phyloP scores from a whole-genome alignment of 2,329 filamentous ascomycete species.

The Pseudomassariella vexata region DNA sequence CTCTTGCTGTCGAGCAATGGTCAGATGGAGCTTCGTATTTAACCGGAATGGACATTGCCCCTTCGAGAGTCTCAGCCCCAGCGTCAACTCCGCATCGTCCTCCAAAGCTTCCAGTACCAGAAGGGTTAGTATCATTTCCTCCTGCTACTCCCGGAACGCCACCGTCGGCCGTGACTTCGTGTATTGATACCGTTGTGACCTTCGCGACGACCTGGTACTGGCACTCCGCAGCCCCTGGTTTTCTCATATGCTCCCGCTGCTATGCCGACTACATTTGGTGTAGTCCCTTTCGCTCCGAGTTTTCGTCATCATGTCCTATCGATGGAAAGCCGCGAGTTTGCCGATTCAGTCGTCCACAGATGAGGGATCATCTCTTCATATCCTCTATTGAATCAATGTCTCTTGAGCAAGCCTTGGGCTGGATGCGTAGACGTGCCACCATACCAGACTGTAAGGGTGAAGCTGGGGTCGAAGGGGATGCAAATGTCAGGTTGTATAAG shows the following conservation, averaged over 20 bases:
- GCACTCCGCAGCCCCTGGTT: constrained; percentile 25
- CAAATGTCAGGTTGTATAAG: constrained; percentile 13
- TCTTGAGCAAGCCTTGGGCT: constrained; percentile 18
- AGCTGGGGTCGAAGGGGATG: constrained; percentile 10
- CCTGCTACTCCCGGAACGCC: too few relatives aligned
- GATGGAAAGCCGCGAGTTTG: constrained; percentile 20
- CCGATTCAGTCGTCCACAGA: constrained; percentile 24
- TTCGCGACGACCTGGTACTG: constrained; percentile 31
- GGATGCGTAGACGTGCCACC: constrained; percentile 18
- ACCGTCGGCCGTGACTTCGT: constrained; percentile 20
- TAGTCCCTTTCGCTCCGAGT: constrained; percentile 22
- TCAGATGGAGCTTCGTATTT: too few relatives aligned
- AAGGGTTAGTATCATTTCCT: too few relatives aligned
- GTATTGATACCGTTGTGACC: constrained; percentile 19
- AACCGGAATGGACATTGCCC: too few relatives aligned
- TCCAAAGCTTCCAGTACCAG: too few relatives aligned
- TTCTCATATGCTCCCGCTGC: constrained; percentile 34
- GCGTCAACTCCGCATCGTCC: too few relatives aligned
- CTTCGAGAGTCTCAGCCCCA: too few relatives aligned
- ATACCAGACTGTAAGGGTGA: constrained; percentile 15
- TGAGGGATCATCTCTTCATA: constrained; percentile 28
- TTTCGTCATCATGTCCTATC: constrained; percentile 14
- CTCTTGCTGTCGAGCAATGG: too few relatives aligned
- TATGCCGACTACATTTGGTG: constrained; percentile 29
- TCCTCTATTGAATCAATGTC: constrained; percentile 20